Evolutionary conservation across 2,329 filamentous ascomycete species (phyloP).

Genomic region (Coleophoma cylindrospora): DNA sequence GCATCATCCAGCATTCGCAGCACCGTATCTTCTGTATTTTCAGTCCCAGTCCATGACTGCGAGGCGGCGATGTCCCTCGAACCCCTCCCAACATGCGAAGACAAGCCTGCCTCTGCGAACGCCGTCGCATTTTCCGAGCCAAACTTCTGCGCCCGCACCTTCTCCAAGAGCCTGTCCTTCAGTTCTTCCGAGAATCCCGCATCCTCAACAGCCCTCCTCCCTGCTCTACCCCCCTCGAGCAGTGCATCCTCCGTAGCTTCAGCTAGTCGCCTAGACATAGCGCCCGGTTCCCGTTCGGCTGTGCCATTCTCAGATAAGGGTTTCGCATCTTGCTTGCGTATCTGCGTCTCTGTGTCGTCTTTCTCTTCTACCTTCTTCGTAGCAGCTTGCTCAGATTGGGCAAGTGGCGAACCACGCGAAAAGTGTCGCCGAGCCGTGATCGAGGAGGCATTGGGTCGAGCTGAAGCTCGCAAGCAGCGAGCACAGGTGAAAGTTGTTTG

Average conservation of each 20-base stretch:
- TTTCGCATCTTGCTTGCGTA: background rate
- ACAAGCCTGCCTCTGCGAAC: conserved; percentile 42
- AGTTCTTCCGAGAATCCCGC: conserved; percentile 61
- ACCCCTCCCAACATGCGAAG: conserved; percentile 58
- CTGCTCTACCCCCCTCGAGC: conserved; percentile 51
- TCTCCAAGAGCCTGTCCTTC: conserved; percentile 51
- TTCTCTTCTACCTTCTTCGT: conserved; percentile 8
- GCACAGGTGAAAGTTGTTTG: conserved; percentile 15
- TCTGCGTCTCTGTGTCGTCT: conserved; percentile 11
- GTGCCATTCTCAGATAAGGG: background rate
- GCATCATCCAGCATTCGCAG: conserved; percentile 82
- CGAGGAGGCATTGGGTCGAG: conserved; percentile 13
- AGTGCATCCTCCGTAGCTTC: conserved; percentile 61
- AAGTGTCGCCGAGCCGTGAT: conserved; percentile 7
- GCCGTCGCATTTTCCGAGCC: conserved; percentile 41
- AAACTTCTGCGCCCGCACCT: conserved; percentile 51
- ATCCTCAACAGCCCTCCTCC: conserved; percentile 54
- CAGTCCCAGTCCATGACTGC: conserved; percentile 73
- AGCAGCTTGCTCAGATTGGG: conserved; percentile 5
- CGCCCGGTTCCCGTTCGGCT: conserved; percentile 17
- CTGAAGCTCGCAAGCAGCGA: conserved; percentile 20
- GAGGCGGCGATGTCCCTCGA: conserved; percentile 64
- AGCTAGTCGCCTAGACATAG: conserved; percentile 51
- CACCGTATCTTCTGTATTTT: conserved; percentile 68
- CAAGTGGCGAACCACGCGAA: conserved; percentile 18